phyloP scores from a whole-genome alignment of 2,329 filamentous ascomycete species.

The Helotiales sp. region DNA sequence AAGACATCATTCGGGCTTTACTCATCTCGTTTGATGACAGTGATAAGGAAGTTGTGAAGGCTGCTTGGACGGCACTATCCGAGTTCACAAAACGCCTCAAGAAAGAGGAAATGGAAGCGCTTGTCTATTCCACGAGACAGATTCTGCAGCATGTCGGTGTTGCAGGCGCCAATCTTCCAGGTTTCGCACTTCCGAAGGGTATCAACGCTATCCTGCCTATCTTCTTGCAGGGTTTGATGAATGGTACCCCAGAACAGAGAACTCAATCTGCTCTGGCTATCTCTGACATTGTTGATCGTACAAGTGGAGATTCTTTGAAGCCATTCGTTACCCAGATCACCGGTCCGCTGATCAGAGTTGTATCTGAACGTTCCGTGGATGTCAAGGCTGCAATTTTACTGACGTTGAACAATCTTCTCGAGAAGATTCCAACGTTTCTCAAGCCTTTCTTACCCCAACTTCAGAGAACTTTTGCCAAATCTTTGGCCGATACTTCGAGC shows the following conservation, averaged over 20 bases:
- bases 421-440: constrained; percentile 94
- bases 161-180: constrained; percentile 80
- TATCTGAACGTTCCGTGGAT: constrained; percentile 93
- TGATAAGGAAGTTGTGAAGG: constrained; percentile 83
- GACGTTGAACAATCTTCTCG: constrained; percentile 90
- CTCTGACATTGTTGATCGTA: constrained; percentile 93
- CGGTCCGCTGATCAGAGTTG: constrained; percentile 94
- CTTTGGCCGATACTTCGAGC: constrained; percentile 89
- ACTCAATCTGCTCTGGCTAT: constrained; percentile 92
- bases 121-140: constrained; percentile 85
- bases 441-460: constrained; percentile 97
- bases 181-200: constrained; percentile 92
- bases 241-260: constrained; percentile 89
- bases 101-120: constrained; percentile 97
- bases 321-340: constrained; percentile 98
- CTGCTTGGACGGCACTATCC: constrained; percentile 84
- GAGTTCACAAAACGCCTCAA: constrained; percentile 87
- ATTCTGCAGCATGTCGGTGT: constrained; percentile 88
- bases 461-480: constrained; percentile 95
- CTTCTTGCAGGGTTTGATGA: constrained; percentile 97
- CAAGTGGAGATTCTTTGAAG: constrained; percentile 84
- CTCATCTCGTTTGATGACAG: constrained; percentile 91
- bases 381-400: constrained; percentile 94
- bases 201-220: constrained; percentile 96
- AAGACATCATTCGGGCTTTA: constrained; percentile 88